Conservation (phyloP, 2,329 filamentous ascomycete species). For the Fusarium coicis region DNA sequence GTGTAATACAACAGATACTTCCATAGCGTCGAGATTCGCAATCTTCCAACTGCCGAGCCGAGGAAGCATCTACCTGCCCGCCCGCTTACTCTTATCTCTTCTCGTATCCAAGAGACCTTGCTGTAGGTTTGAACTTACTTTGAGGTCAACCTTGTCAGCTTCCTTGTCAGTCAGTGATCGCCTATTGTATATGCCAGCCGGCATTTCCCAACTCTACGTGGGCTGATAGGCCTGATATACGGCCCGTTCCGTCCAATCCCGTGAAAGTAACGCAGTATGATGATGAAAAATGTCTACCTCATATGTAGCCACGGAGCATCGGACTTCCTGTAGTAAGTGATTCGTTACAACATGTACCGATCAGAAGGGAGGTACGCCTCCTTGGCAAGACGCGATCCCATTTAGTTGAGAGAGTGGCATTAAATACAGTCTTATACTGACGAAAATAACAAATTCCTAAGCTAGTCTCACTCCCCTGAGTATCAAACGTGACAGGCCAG, state of each 20-base stretch:
- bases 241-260: not conserved
- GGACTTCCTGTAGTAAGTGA: not conserved
- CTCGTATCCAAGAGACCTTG: not conserved
- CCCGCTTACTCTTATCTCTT: not conserved
- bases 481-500: not conserved
- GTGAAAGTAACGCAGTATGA: not conserved
- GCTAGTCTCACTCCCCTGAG: not conserved
- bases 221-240: accelerated
- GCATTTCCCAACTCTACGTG: not conserved
- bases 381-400: not conserved
- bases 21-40: not conserved
- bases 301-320: not conserved
- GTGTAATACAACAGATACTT: not conserved
- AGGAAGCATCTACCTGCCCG: not conserved
- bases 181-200: not conserved
- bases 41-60: not conserved
- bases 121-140: not conserved
- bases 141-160: accelerated
- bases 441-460: not conserved
- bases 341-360: not conserved
- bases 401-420: not conserved
- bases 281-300: accelerated
- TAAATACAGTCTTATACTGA: not conserved
- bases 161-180: not conserved
- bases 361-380: not conserved